These are phyloP conservation scores for Adansonia grandidieri DNA, from an alignment of 441 rosid genomes.

Conservation along the genomic window DNA sequence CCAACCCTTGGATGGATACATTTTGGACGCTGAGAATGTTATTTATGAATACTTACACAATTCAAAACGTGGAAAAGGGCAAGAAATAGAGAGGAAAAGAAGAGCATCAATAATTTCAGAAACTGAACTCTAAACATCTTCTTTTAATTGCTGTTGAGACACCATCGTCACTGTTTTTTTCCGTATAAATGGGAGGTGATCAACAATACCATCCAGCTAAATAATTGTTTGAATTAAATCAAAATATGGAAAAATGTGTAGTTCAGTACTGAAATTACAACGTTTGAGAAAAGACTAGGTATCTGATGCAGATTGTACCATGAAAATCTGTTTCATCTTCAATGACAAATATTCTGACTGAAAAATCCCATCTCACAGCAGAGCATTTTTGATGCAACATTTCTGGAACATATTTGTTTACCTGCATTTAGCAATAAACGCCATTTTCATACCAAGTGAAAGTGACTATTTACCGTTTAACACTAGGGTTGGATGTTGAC, in stretches of 20 bases:
- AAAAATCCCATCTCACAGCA: too few relatives aligned
- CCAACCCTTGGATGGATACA: too few relatives aligned
- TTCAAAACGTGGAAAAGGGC: too few relatives aligned
- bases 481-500: too few relatives aligned
- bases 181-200: background rate
- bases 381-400: constrained; percentile 10
- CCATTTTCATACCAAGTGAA: background rate
- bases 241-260: background rate
- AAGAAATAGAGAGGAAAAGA: background rate
- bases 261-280: background rate
- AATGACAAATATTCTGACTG: too few relatives aligned
- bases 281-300: background rate
- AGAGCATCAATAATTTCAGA: background rate
- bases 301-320: background rate
- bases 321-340: background rate
- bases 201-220: background rate
- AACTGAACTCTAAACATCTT: background rate
- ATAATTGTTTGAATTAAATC: too few relatives aligned
- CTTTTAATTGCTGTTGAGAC: background rate
- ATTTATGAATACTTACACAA: too few relatives aligned
- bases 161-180: background rate
- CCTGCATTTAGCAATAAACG: constrained; percentile 14
- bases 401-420: background rate
- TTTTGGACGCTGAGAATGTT: too few relatives aligned
- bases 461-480: background rate